These are phyloP conservation scores for Mycena galericulata DNA, from an alignment of 768 basidiomycete genomes.

Conservation along the genomic window DNA sequence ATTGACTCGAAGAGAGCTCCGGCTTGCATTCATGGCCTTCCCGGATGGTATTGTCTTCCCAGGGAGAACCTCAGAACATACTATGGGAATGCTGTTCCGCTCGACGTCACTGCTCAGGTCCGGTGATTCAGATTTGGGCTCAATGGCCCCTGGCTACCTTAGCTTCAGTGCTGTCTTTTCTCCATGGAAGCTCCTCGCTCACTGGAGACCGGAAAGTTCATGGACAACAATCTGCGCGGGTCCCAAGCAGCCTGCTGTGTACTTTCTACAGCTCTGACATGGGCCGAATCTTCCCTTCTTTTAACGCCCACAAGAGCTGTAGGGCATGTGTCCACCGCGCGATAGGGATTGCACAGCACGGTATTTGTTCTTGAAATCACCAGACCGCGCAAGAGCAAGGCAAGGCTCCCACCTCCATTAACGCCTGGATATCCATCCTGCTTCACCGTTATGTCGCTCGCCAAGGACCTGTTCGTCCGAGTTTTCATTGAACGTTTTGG, in stretches of 20 bases:
- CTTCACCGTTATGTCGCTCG: not conserved
- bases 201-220: no score
- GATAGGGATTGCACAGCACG: constrained; percentile 17
- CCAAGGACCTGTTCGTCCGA: not conserved
- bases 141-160: no score
- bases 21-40: no score
- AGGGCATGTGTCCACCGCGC: constrained; percentile 8
- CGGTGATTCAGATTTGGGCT: no score
- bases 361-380: not conserved
- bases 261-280: not conserved
- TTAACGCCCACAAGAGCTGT: constrained; percentile 27
- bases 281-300: not conserved
- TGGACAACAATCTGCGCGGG: not conserved
- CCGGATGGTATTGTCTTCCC: no score
- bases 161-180: no score
- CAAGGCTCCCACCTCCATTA: no score
- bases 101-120: no score
- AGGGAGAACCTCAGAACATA: no score
- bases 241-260: not conserved
- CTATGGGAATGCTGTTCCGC: no score
- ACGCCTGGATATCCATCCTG: not conserved
- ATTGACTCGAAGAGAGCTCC: no score
- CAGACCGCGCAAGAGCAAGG: not conserved
- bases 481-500: not conserved
- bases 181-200: no score